Evolutionary conservation across 2,329 filamentous ascomycete species (phyloP), one percentile per base, ranked within the genome.

Genomic region (Cladorrhinum sp.): DNA sequence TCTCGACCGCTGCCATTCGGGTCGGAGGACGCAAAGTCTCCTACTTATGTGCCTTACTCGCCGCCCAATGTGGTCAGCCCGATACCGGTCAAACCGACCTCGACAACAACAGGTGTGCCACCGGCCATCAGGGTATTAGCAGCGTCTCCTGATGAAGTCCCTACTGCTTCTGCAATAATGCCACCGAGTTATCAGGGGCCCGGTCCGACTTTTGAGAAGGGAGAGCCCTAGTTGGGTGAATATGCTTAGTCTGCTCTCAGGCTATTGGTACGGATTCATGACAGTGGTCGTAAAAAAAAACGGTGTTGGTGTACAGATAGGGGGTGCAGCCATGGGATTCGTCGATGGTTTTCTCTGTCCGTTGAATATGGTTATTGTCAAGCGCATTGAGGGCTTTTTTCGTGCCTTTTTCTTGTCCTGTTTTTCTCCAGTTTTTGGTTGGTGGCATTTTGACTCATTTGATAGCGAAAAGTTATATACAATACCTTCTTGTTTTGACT

Each of bases 111-210:
- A 36, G 62, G 62, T 16, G 62, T 68, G n/a, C 70, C 66, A 62
- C 64, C 67, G 12, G 69, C 72, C 9, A 67, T 62, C 23, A 67
- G 60, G 25, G 69, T 72, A 25, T 53, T 69, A 58, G 60, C 61
- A 8, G 64, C 57, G 1, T 66, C 66, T 8, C 55, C 66, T 24
- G 67, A 65, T 25, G 50, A 63, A 6, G 45, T 55, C 10, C 50
- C 50, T 18, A 41, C 61, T n/a, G 60, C 59, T n/a, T 59, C 20
- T 18, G 22, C 50, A 23, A 64, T 68, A 16, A 38, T 50, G 4
- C n/a, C 77, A 51, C 79, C 81, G 18, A 79, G 78, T 64, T 84
- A 81, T 66, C 69, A 74, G 55, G 81, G 81, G 6, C 81, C 82
- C 1, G 79, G 80, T 2, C 71, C 75, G 12, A 69, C 74, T n/a